Base-by-base conservation (phyloP, 306 rosid genomes). In the Quercus robur region DNA sequence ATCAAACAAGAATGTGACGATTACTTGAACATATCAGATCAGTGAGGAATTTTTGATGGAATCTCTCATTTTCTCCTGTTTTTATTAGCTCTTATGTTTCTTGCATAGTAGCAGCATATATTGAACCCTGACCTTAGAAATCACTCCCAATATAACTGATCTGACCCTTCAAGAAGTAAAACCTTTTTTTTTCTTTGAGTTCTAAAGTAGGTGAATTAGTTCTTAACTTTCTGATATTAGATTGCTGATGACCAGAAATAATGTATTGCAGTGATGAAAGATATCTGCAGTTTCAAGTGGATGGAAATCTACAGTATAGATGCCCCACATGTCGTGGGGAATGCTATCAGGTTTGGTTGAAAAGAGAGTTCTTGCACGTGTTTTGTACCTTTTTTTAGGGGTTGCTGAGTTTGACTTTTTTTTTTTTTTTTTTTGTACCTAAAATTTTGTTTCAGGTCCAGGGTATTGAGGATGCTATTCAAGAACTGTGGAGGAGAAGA, bases 321-420 rank as follows among this genome's bases (percentile, higher is more conserved):
- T 96, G 99, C 72, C 91, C 98, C 6, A 92, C 99, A 2, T 96
- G 99, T 70, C 98, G 99, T 54, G 99, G 98, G 77, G 99, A 96
- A 81, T 90, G 99, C 83, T 90, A 93, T 75, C 90, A 91, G 99
- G 99, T 96, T 83, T 79, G 84, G 67, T 17, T 41, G 14, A 51
- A 21, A 15, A 19, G 26, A 44, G 64, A 26, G 41, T 73, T 56
- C 17, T 9, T 28, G 21, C 28, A 23, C 6, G 1, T 23, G 3
- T 51, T 38, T 15, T 15, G 7, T 12, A 6, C 12, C 3, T 44
- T 63, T 68, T 61, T 70, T 23, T 21, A 68, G 52, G 17, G 26
- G 28, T 35, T n/a, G 46, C 58, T 74, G 74, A 12, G 46, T 75
- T 70, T 79, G 56, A 59, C 28, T 66, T 2, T 0, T 38, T 75